Evolutionary conservation across 805 yeast species (phyloP).

Genomic region (Wickerhamomyces rabaulensis): DNA sequence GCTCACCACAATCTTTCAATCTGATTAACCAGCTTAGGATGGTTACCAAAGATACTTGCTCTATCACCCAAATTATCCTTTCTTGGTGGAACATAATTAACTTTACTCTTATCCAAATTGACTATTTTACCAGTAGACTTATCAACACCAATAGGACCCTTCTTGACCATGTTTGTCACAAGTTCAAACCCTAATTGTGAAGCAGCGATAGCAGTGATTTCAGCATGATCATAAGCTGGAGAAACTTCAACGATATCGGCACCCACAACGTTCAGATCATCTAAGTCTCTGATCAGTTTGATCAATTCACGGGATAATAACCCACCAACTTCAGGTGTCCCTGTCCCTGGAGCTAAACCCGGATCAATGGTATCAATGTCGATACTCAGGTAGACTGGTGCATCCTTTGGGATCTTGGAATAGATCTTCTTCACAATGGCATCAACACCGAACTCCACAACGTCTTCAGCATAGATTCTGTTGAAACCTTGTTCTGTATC

Average conservation of each 20-base stretch:
- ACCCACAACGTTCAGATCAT: conserved; percentile 59
- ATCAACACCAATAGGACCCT: conserved; percentile 31
- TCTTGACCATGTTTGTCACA: conserved; percentile 69
- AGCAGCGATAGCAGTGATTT: conserved; percentile 62
- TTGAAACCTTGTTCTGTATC: conserved; percentile 67
- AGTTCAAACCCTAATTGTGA: conserved; percentile 70
- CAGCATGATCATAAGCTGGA: conserved; percentile 61
- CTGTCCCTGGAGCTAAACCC: conserved; percentile 71
- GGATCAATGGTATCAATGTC: conserved; percentile 78
- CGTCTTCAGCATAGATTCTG: conserved; percentile 67
- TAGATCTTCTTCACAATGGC: conserved; percentile 54
- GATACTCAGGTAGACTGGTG: conserved; percentile 73
- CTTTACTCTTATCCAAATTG: background rate
- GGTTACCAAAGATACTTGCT: background rate
- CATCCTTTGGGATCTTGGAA: conserved; percentile 50
- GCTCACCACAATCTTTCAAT: background rate
- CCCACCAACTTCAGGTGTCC: conserved; percentile 77
- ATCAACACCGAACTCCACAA: conserved; percentile 57
- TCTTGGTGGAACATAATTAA: background rate
- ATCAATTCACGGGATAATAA: conserved; percentile 62
- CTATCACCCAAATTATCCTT: background rate
- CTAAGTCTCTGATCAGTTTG: conserved; percentile 52
- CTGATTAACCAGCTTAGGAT: background rate
- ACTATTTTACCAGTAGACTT: conserved; percentile 6
- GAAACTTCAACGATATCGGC: conserved; percentile 75